These are phyloP conservation scores for Camellia japonica DNA, from an alignment of 148 eudicot genomes.

Conservation along the genomic window DNA sequence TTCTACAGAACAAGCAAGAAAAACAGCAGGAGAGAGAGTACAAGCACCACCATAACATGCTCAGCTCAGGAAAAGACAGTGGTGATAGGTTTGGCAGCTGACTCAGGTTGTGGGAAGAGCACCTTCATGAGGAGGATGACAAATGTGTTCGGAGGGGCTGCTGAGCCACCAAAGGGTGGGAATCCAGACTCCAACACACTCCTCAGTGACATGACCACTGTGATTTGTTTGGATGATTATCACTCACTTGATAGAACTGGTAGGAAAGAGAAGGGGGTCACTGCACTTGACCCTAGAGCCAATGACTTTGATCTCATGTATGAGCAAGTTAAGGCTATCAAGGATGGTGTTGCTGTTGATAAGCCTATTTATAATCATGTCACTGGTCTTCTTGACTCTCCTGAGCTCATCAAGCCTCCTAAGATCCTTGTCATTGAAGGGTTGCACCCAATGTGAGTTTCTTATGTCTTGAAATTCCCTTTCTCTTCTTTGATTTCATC, in stretches of 20 bases:
- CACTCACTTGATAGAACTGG: conserved; percentile 91
- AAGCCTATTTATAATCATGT: conserved; percentile 98
- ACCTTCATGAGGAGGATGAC: conserved; percentile 96
- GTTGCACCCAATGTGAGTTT: conserved; percentile 92
- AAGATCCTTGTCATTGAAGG: conserved; percentile 98
- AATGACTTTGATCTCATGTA: conserved; percentile 95
- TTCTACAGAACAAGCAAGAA: conserved; percentile 42
- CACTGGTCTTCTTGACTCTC: conserved; percentile 80
- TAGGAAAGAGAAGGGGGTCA: conserved; percentile 85
- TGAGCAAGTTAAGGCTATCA: conserved; percentile 91
- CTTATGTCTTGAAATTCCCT: conserved; percentile 2
- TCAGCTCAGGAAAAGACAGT: conserved; percentile 56
- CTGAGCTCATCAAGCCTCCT: conserved; percentile 91
- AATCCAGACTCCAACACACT: conserved; percentile 94
- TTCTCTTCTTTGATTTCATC: background rate
- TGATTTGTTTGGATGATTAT: conserved; percentile 88
- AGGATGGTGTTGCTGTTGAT: conserved; percentile 68
- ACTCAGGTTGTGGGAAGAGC: conserved; percentile 96
- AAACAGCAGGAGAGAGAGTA: conserved; percentile 17
- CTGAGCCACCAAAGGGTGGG: conserved; percentile 89
- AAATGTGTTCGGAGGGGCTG: conserved; percentile 94
- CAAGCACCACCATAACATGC: conserved; percentile 40
- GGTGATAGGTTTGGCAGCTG: conserved; percentile 91
- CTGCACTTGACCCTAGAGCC: conserved; percentile 89
- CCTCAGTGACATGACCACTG: conserved; percentile 89